These are phyloP conservation scores for Picea mariana DNA, from an alignment of 83 land plant genomes.

Conservation along the genomic window DNA sequence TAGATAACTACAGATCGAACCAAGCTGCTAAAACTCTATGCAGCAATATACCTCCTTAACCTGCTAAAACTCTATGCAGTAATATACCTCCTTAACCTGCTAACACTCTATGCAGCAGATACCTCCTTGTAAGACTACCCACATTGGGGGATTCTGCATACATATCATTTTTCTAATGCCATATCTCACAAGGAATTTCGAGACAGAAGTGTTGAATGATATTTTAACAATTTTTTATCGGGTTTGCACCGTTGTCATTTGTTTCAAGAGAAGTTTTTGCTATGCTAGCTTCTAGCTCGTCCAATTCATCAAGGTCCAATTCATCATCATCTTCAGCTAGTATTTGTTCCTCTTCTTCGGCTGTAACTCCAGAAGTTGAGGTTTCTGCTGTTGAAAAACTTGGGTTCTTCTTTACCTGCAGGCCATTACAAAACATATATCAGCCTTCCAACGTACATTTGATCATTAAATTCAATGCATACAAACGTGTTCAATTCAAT, in stretches of 20 bases:
- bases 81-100: too few species aligned
- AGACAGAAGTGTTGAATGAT: too few species aligned
- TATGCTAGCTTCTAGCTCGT: constrained; percentile 79
- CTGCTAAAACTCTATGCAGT: too few species aligned
- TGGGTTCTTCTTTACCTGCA: constrained; percentile 11
- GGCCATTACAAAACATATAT: neutral
- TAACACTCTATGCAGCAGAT: too few species aligned
- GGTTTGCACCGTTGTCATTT: constrained; percentile 33
- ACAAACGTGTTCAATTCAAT: neutral
- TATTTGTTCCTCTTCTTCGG: constrained; percentile 28
- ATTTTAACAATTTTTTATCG: too few species aligned
- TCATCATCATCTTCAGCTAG: constrained; percentile 71
- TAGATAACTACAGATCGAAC: too few species aligned
- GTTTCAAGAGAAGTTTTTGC: constrained; percentile 60
- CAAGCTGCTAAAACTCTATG: too few species aligned
- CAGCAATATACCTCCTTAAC: too few species aligned
- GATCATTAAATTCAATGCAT: neutral
- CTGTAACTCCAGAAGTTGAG: constrained; percentile 34
- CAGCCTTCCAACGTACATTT: neutral
- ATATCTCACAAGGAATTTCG: too few species aligned
- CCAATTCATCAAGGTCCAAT: constrained; percentile 74
- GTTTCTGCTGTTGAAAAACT: constrained; percentile 22
- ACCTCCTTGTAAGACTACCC: too few species aligned
- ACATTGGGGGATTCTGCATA: too few species aligned
- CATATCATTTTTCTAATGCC: too few species aligned